Percentiles rank a stretch among this genome's conserved stretches.
These are phyloP conservation scores for Pseudoperonospora humuli DNA, from an alignment of 352 stramenopile genomes.

Conservation along the genomic window DNA sequence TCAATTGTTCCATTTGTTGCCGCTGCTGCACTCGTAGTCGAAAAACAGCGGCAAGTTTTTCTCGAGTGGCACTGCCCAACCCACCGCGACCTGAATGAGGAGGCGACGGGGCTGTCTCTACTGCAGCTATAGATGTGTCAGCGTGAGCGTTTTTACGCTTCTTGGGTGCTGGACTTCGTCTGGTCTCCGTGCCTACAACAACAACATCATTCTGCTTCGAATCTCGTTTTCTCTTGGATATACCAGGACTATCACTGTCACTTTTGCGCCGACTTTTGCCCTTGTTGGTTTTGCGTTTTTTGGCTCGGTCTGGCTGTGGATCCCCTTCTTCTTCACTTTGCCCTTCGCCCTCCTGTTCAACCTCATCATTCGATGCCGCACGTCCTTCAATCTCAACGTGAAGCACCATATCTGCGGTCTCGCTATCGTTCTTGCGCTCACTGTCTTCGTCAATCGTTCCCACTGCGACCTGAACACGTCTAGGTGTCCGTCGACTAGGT, in stretches of 20 bases:
- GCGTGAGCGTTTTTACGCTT: conserved; percentile 5
- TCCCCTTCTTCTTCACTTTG: conserved; percentile 10
- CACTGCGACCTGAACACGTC: conserved; percentile 40
- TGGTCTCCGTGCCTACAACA: not conserved
- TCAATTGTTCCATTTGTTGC: conserved; percentile 31
- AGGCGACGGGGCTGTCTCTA: conserved; percentile 6
- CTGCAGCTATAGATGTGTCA: not conserved
- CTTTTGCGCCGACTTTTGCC: conserved; percentile 3
- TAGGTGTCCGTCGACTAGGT: conserved; percentile 6
- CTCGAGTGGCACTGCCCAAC: conserved; percentile 26
- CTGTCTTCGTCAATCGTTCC: conserved; percentile 43
- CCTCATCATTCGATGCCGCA: conserved; percentile 11
- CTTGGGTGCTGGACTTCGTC: conserved; percentile 6
- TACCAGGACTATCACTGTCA: conserved; percentile 1
- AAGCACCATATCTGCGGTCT: conserved; percentile 49
- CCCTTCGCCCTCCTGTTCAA: conserved; percentile 1
- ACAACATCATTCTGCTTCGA: conserved; percentile 2
- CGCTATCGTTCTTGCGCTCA: conserved; percentile 29
- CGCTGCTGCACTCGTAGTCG: conserved; percentile 43
- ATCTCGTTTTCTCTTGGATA: conserved; percentile 18
- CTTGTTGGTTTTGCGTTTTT: conserved; percentile 8
- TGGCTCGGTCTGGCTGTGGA: not conserved
- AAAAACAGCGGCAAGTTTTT: conserved; percentile 61
- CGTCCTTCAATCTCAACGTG: conserved; percentile 41
- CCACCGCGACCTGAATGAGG: conserved; percentile 1